These are phyloP conservation scores for Annulohypoxylon nitens DNA, from an alignment of 495 filamentous ascomycete species.

Conservation along the genomic window DNA sequence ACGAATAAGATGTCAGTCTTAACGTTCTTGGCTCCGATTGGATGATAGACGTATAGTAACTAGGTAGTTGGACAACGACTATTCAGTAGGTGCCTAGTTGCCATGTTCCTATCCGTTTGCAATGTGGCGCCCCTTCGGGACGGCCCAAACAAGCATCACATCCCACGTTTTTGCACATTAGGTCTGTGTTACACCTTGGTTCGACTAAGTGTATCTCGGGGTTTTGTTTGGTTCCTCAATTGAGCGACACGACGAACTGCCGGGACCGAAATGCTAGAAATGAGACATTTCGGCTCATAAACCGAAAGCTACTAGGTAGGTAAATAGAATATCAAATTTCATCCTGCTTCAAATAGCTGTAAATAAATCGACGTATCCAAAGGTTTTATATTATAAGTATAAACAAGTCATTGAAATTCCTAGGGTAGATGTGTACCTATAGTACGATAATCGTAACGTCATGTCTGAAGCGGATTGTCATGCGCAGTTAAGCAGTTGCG, in stretches of 20 bases:
- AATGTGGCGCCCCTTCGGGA: not conserved
- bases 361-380: not conserved
- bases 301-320: conserved; percentile 5
- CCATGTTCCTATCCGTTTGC: not conserved
- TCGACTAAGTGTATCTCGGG: not conserved
- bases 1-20: not conserved
- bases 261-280: conserved; percentile 15
- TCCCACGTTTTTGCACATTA: not conserved
- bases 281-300: conserved; percentile 35
- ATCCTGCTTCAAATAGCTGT: not conserved
- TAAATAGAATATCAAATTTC: not conserved
- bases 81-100: not conserved
- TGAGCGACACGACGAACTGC: conserved; percentile 1
- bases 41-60: not conserved
- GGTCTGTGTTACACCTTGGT: not conserved
- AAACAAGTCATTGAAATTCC: conserved; percentile 2
- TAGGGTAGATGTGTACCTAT: conserved; percentile 4
- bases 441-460: conserved; percentile 23
- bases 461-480: conserved; percentile 10
- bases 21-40: not conserved
- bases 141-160: not conserved
- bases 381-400: not conserved
- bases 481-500: not conserved
- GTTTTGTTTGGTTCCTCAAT: conserved; percentile 11
- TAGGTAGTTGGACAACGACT: not conserved